Percentiles rank a stretch among this genome's conserved stretches.
Evolutionary conservation across 2,329 filamentous ascomycete genomes (phyloP).

Genomic region (Trichoderma hamatum): DNA sequence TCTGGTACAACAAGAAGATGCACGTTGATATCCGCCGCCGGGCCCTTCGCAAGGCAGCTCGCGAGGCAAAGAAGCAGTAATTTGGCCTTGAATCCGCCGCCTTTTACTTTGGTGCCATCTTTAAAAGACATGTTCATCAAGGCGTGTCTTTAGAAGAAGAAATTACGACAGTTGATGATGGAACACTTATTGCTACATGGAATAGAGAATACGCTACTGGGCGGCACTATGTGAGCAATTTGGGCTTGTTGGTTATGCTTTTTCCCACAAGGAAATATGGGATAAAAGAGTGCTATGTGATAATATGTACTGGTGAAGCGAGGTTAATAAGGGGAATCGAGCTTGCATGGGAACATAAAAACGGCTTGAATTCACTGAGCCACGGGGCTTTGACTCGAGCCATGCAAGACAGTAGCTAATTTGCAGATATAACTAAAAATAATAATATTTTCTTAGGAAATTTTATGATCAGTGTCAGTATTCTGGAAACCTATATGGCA

Average conservation of each 20-base stretch:
- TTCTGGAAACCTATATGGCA: neutral
- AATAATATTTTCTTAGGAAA: neutral
- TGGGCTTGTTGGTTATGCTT: slow-evolving; percentile 36
- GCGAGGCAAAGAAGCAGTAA: slow-evolving; percentile 72
- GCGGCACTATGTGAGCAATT: slow-evolving; percentile 30
- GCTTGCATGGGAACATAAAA: neutral
- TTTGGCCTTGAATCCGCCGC: neutral
- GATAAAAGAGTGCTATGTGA: neutral
- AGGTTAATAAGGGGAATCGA: neutral
- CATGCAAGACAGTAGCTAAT: neutral
- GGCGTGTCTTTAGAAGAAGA: slow-evolving; percentile 23
- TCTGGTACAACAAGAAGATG: slow-evolving; percentile 64
- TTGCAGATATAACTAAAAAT: too few relatives aligned
- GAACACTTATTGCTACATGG: slow-evolving; percentile 25
- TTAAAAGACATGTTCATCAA: slow-evolving; percentile 28
- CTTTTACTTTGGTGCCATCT: neutral
- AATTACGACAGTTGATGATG: slow-evolving; percentile 11
- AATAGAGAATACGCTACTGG: slow-evolving; percentile 27
- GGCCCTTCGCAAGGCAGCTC: slow-evolving; percentile 80
- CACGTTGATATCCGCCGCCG: slow-evolving; percentile 81
- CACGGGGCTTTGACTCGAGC: neutral
- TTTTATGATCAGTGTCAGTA: neutral
- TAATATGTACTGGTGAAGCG: neutral
- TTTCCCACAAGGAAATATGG: neutral
- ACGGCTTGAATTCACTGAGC: neutral